Evolutionary conservation across 2,329 filamentous ascomycete species (phyloP).

Genomic region (Thelonectria discophora): DNA sequence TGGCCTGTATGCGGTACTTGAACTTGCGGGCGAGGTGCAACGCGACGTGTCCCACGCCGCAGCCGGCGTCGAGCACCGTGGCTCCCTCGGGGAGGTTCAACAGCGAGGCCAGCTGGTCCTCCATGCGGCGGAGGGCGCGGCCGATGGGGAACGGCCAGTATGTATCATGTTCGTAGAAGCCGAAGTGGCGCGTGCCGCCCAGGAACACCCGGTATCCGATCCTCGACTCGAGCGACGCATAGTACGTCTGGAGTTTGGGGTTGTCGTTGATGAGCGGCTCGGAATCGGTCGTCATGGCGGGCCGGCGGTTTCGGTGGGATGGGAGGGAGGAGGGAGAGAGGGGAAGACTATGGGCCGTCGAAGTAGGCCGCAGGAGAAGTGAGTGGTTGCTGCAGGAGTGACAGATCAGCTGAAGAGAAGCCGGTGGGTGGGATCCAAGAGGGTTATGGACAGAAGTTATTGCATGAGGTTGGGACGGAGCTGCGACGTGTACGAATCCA

Average conservation of each 20-base stretch:
- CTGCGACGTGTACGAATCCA: too few relatives aligned
- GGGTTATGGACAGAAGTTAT: too few relatives aligned
- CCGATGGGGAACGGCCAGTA: slow-evolving; percentile 59
- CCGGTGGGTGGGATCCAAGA: too few relatives aligned
- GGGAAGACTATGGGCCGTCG: too few relatives aligned
- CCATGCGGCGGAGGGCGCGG: slow-evolving; percentile 54
- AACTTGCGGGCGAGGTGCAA: slow-evolving; percentile 55
- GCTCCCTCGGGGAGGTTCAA: slow-evolving; percentile 51
- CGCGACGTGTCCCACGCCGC: slow-evolving; percentile 60
- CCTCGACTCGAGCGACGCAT: slow-evolving; percentile 56
- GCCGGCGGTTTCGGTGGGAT: too few relatives aligned
- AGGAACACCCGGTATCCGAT: slow-evolving; percentile 54
- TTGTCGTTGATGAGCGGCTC: slow-evolving; percentile 47
- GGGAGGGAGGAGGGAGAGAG: too few relatives aligned
- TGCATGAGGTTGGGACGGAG: too few relatives aligned
- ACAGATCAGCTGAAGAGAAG: too few relatives aligned
- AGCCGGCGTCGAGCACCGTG: slow-evolving; percentile 61
- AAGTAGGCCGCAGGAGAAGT: too few relatives aligned
- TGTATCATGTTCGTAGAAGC: slow-evolving; percentile 56
- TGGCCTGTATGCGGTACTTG: slow-evolving; percentile 51
- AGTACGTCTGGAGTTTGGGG: slow-evolving; percentile 54
- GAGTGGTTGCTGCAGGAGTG: too few relatives aligned
- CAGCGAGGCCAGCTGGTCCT: slow-evolving; percentile 54
- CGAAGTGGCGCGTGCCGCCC: slow-evolving; percentile 60
- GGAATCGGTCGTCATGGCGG: too few relatives aligned